Conservation (phyloP, 2,329 filamentous ascomycete genomes). For the Alternaria triticina region DNA sequence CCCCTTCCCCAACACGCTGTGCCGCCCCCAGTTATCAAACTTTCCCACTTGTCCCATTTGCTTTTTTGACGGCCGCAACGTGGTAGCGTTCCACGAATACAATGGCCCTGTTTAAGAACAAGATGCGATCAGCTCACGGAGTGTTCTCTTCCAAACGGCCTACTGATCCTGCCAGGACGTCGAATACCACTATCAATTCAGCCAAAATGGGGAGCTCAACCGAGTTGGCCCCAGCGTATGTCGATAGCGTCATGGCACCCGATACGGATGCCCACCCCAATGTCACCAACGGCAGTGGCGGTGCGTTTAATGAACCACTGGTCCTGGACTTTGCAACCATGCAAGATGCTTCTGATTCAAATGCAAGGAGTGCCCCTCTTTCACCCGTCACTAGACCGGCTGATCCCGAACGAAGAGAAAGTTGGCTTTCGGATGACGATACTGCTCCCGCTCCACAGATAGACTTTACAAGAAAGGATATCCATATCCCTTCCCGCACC, state of each 20-base stretch:
- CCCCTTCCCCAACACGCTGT: slow-evolving; percentile 4
- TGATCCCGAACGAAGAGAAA: slow-evolving; percentile 16
- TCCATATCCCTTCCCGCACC: slow-evolving; percentile 46
- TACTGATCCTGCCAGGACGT: slow-evolving; percentile 26
- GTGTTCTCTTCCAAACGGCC: slow-evolving; percentile 32
- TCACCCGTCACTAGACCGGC: slow-evolving; percentile 18
- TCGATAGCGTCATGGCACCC: slow-evolving; percentile 40
- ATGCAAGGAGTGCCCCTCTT: slow-evolving; percentile 26
- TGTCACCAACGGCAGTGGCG: slow-evolving; percentile 17
- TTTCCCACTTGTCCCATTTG: slow-evolving; percentile 1
- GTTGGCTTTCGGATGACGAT: slow-evolving; percentile 40
- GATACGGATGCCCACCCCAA: slow-evolving; percentile 19
- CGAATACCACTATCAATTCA: slow-evolving; percentile 29
- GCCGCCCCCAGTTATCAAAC: neutral
- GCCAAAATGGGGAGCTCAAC: slow-evolving; percentile 34
- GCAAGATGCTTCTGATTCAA: slow-evolving; percentile 26
- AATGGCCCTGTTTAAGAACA: slow-evolving; percentile 40
- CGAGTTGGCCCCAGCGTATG: slow-evolving; percentile 26
- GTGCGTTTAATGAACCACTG: slow-evolving; percentile 38
- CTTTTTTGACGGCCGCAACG: neutral
- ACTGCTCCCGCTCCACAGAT: slow-evolving; percentile 35
- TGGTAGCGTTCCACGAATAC: neutral
- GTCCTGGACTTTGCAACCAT: slow-evolving; percentile 39
- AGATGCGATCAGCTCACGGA: slow-evolving; percentile 40
- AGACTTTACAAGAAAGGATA: slow-evolving; percentile 45